Evolutionary conservation across 805 yeast species (phyloP).

Genomic region (Candida piceae): DNA sequence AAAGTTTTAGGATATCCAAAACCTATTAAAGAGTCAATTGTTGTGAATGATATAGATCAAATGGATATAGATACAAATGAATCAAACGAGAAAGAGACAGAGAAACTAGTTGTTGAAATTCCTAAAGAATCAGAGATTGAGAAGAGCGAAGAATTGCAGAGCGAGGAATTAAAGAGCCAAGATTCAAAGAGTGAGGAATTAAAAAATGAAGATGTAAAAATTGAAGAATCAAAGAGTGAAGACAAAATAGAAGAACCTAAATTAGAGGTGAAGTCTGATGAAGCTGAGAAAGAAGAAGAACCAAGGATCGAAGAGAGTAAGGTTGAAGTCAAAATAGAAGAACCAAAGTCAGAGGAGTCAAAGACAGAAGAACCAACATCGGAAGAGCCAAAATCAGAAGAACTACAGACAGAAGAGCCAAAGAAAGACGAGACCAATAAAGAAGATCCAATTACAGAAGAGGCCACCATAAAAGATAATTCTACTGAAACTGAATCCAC

Average conservation of each 20-base stretch:
- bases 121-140: no score
- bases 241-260: no score
- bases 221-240: neutral
- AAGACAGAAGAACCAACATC: neutral
- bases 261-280: neutral
- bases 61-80: constrained; percentile 1
- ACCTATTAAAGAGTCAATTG: no score
- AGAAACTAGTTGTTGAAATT: no score
- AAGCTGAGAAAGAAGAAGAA: neutral
- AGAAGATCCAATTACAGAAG: neutral
- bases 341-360: neutral
- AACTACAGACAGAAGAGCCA: neutral
- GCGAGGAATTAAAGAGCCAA: no score
- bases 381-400: no score
- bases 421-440: neutral
- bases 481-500: no score
- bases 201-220: neutral
- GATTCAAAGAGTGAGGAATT: no score
- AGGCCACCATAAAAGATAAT: no score
- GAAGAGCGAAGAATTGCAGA: no score
- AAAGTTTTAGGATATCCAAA: constrained; percentile 16
- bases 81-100: no score
- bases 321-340: neutral
- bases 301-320: neutral
- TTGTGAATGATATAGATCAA: neutral